Evolutionary conservation across 2,329 filamentous ascomycete genomes (phyloP).

Genomic region (Ophiostoma pallidulum): DNA sequence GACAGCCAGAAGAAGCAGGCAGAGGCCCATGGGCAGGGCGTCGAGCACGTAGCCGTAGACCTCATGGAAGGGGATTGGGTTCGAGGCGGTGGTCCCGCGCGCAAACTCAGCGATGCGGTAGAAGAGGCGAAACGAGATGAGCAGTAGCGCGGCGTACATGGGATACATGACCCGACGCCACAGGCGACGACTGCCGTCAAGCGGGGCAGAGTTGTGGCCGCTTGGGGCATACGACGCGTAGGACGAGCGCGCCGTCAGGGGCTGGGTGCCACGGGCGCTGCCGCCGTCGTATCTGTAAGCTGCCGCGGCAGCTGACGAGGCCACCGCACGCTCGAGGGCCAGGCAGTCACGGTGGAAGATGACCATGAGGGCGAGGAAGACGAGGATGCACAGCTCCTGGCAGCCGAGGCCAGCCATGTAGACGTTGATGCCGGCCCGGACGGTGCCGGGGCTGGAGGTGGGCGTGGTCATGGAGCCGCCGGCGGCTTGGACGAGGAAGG

Average conservation of each 20-base stretch:
- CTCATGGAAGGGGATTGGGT: constrained; percentile 40
- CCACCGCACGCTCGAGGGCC: background rate
- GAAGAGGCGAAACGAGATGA: constrained; percentile 43
- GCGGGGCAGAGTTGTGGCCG: no score
- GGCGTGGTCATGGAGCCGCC: constrained; percentile 29
- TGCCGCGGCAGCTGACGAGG: no score
- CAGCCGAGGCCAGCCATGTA: constrained; percentile 31
- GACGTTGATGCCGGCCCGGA: constrained; percentile 28
- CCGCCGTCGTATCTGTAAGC: no score
- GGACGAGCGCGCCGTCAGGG: background rate
- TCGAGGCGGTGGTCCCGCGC: constrained; percentile 32
- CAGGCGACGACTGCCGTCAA: no score
- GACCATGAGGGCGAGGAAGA: constrained; percentile 28
- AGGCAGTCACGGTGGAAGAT: constrained; percentile 26
- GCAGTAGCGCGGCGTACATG: constrained; percentile 25
- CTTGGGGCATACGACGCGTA: no score
- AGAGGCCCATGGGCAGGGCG: constrained; percentile 45
- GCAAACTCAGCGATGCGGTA: constrained; percentile 51
- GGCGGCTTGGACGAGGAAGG: constrained; percentile 35
- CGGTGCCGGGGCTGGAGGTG: constrained; percentile 16
- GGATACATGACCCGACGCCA: constrained; percentile 27
- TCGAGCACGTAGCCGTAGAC: constrained; percentile 43
- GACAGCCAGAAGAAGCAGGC: constrained; percentile 31
- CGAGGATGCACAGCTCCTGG: constrained; percentile 29
- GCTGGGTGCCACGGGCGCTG: no score